Percentiles rank a stretch among this genome's conserved stretches.
Conservation (phyloP, 2,329 filamentous ascomycete species). For the Calonectria crousiana region DNA sequence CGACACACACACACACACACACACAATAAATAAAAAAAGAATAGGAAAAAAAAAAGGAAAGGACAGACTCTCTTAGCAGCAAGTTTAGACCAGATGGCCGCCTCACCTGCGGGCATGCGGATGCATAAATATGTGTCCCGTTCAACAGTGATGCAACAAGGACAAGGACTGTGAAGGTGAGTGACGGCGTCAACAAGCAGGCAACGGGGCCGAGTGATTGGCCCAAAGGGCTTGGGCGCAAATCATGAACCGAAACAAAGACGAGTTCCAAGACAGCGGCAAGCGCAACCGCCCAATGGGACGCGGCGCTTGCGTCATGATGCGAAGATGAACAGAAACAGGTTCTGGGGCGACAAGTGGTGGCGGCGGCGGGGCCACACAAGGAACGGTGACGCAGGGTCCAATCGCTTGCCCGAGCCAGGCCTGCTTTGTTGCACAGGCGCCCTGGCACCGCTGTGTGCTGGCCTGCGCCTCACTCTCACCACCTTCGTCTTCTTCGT, state of each 20-base stretch:
- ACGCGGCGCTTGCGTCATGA: constrained; percentile 15
- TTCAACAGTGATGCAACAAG: not conserved
- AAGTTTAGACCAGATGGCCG: not conserved
- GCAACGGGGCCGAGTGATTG: not conserved
- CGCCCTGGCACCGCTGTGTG: not conserved
- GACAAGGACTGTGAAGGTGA: not conserved
- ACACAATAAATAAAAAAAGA: not conserved
- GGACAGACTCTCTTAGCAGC: not conserved
- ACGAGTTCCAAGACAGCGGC: not conserved
- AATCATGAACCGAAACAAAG: constrained; percentile 15
- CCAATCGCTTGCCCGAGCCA: constrained; percentile 6
- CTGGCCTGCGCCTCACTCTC: not conserved
- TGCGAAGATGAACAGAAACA: not conserved
- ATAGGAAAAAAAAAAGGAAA: not conserved
- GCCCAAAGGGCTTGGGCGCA: not conserved
- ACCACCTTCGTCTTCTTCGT: not conserved
- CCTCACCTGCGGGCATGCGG: not conserved
- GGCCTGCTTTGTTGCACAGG: not conserved
- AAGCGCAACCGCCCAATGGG: not conserved
- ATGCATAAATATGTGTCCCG: not conserved
- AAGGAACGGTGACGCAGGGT: not conserved
- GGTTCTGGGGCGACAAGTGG: constrained; percentile 8
- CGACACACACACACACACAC: not conserved
- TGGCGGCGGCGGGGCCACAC: constrained; percentile 14
- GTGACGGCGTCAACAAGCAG: not conserved